Base-by-base conservation (phyloP, 345 rosid species). In the Populus tremula region DNA sequence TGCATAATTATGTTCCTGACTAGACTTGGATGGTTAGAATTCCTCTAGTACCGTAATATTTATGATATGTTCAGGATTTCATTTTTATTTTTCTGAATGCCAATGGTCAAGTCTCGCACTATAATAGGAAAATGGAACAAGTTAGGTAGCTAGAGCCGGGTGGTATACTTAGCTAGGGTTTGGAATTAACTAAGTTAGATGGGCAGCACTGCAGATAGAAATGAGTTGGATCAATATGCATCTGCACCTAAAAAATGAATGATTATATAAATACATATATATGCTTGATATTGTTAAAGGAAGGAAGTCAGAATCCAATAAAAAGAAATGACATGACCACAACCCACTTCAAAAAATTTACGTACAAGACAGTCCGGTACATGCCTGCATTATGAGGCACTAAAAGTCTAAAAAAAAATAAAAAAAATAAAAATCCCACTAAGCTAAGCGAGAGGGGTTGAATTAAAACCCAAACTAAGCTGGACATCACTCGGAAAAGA, bases 401-500 rank as follows among this genome's bases (percentile, higher is more conserved):
- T 31, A 27, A 7, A 65, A 41, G 45, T 10, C 2, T 10, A 41
- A 41, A 27, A 25, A 31, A 27, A 17, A 31, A 31, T 2, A 31
- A 13, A 2, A 2, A 45, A 45, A 3, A 13, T 14, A 47, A 4
- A 47, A 3, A 47, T 47, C 50, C 50, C 50, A 47, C 50, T 13
- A 14, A 39, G 43, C 43, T 39, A 39, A 13, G 67, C 16, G 31
- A 27, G 27, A 14, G 6, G 27, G 6, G 6, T 13, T 29, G 7
- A 29, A 29, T 47, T 10, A 31, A 71, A 16, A 20, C 38, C 16
- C 68, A 39, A 63, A 74, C 8, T 31, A 74, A 29, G 69, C 69
- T 74, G 70, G 77, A 74, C 70, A 74, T 74, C 59, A 74, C 70
- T 64, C 50, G 11, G 50, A 47, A 47, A 70, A 53, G 36, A 20